Evolutionary conservation across 345 rosid species (phyloP).

Genomic region (Eucalyptus erythrocorys): DNA sequence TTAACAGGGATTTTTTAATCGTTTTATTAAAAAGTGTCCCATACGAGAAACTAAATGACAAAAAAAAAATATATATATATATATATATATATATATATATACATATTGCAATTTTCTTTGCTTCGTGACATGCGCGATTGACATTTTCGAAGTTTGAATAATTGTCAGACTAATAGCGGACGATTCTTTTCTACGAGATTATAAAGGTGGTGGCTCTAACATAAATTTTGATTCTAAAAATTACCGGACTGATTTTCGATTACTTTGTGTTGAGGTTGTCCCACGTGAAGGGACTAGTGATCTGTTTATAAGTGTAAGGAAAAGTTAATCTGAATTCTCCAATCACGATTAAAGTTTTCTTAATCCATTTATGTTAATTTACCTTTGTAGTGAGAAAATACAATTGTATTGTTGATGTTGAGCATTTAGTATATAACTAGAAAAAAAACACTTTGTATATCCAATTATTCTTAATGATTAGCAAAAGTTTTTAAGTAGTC

Average conservation of each 20-base stretch:
- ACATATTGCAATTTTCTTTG: background rate
- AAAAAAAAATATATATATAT: too few species aligned
- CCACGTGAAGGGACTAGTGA: rapidly evolving
- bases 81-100: too few species aligned
- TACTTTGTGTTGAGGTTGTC: rapidly evolving
- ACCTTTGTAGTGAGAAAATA: too few species aligned
- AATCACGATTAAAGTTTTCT: rapidly evolving
- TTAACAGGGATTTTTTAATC: background rate
- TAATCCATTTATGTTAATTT: too few species aligned
- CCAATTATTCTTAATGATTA: too few species aligned
- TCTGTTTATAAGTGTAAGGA: too few species aligned
- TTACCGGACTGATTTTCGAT: rapidly evolving
- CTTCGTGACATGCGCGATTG: background rate
- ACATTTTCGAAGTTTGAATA: background rate
- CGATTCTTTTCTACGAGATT: background rate
- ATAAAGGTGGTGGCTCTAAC: background rate
- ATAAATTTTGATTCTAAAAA: background rate
- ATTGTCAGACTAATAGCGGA: background rate
- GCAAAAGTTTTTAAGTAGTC: rapidly evolving
- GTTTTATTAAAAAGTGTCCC: background rate
- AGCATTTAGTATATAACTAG: too few species aligned
- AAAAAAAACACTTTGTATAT: too few species aligned
- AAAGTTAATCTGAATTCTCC: too few species aligned
- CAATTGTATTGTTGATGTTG: too few species aligned
- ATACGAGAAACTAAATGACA: background rate